phyloP scores from a whole-genome alignment of 2,329 filamentous ascomycete genomes.

The Fonsecaea erecta region DNA sequence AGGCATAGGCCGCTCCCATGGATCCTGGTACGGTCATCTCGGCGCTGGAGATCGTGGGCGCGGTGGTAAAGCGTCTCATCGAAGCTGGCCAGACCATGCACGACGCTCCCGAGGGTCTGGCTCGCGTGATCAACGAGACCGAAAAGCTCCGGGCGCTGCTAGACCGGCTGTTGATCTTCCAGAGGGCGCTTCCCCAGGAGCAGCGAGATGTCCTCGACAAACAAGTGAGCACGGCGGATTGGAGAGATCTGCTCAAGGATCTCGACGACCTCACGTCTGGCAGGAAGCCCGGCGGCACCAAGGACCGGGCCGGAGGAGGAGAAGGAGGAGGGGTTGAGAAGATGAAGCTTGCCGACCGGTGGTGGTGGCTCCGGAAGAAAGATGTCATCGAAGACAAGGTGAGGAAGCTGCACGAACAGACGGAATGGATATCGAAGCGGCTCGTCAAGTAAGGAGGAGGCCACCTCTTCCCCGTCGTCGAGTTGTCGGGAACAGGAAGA shows the following conservation, averaged over 20 bases:
- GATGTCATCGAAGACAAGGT: slow-evolving; percentile 6
- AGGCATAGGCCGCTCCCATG: too few species aligned
- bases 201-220: neutral
- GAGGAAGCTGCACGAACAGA: slow-evolving; percentile 6
- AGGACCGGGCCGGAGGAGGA: neutral
- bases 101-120: neutral
- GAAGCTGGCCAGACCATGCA: neutral
- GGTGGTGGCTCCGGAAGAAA: slow-evolving; percentile 13
- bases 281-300: neutral
- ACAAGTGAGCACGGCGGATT: neutral
- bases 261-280: neutral
- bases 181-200: neutral
- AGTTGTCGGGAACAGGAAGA: neutral
- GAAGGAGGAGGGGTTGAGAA: neutral
- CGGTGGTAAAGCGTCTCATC: neutral
- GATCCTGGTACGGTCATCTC: neutral
- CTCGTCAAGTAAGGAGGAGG: neutral
- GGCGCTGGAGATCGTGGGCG: neutral
- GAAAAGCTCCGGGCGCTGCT: neutral
- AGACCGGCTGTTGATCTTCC: neutral
- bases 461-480: neutral
- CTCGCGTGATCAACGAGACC: neutral
- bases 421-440: slow-evolving; percentile 4
- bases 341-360: slow-evolving; percentile 11
- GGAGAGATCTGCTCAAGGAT: neutral